Conservation (phyloP, 2,329 filamentous ascomycete genomes). For the Geosmithia flava region DNA sequence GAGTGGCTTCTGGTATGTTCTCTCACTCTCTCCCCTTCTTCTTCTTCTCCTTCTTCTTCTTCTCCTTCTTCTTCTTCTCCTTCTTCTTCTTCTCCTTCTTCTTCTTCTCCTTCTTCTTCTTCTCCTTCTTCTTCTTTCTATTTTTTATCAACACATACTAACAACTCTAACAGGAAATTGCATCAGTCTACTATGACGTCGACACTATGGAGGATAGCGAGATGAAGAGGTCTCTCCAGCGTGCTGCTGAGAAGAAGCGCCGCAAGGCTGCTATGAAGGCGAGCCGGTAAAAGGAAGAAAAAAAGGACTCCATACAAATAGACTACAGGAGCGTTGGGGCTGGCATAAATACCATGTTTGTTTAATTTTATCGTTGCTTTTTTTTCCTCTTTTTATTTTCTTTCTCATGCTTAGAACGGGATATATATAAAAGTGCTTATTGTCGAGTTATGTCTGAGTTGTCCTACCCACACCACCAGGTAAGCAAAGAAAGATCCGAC, state of each 20-base stretch:
- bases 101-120: neutral
- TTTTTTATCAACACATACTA: too few relatives aligned
- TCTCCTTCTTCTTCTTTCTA: neutral
- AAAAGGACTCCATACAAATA: neutral
- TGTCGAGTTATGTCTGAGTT: too few relatives aligned
- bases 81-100: constrained; percentile 1
- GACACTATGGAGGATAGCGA: constrained; percentile 75
- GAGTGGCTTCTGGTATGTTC: constrained; percentile 79
- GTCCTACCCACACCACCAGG: too few relatives aligned
- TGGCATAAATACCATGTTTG: too few relatives aligned
- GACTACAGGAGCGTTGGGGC: too few relatives aligned
- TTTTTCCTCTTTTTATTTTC: too few relatives aligned
- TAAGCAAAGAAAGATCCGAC: too few relatives aligned
- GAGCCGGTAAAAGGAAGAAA: constrained; percentile 26
- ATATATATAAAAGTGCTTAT: too few relatives aligned
- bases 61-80: neutral
- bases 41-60: neutral
- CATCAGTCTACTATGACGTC: constrained; percentile 84
- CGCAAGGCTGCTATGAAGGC: constrained; percentile 45
- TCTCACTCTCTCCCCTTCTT: constrained; percentile 1
- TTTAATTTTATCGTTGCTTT: too few relatives aligned
- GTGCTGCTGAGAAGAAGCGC: constrained; percentile 46
- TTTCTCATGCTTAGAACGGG: too few relatives aligned
- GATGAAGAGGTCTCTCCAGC: constrained; percentile 55
- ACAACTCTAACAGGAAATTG: constrained; percentile 57